Evolutionary conservation across 306 rosid species (phyloP), one percentile per base, ranked within the genome.

Genomic region (Betula pendula): DNA sequence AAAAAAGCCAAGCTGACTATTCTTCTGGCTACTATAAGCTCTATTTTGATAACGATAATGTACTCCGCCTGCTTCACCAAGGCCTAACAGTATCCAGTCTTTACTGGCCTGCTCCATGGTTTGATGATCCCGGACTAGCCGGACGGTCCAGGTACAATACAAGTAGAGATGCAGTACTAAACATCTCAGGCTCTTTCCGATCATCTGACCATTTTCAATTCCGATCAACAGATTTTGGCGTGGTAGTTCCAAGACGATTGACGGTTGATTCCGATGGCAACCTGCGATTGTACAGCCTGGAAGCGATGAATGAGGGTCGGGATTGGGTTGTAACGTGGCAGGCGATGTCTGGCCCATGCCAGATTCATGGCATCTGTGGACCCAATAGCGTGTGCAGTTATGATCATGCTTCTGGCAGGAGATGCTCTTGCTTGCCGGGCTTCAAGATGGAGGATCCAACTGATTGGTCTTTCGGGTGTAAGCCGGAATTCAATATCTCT

Each of bases 281-380:
- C 40, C 24, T 62, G 3, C 85, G 87, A 20, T 14, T 77, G 24
- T 87, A 87, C 47, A 87, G 86, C 75, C 81, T 86, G 68, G 71
- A 82, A 56, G 58, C 66, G 14, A 22, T 51, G 4, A 42, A 25
- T 3, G 77, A 51, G 10, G 76, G 0, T 1, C 89, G 90, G 16
- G 80, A 0, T 0, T 89, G 92, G 90, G 79, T 68, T 8, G 86
- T 89, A 11, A 22, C 88, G 11, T 86, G 90, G 90, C 87, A 83
- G 47, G 83, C 92, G 16, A 13, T 76, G 66, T 0, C 51, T 0
- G 44, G 85, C 2, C 74, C 94, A 0, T 88, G 97, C 59, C 60
- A 2, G 5, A 42, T 87, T 79, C 90, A 88, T 67, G 97, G 94
- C 2, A 3, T 89, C 16, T 89, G 91, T 47, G 93, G 93, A 3